Percentiles rank a stretch among this genome's conserved stretches.
Evolutionary conservation across 495 filamentous ascomycete species (phyloP).

Genomic region (Aspergillus saccharolyticus): DNA sequence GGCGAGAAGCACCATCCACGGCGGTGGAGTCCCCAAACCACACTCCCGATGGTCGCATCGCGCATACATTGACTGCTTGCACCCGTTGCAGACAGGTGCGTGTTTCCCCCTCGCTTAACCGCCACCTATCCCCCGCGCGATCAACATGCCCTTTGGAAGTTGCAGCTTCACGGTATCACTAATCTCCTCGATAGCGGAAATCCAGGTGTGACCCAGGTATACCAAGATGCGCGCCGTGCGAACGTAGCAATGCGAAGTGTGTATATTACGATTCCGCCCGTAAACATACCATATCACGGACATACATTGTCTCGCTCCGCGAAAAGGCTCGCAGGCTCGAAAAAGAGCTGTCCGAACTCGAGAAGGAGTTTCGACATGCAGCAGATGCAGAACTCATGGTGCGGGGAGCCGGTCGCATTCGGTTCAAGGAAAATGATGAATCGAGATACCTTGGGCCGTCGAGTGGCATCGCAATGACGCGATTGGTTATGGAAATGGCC

Average conservation of each 20-base stretch:
- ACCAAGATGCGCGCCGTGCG: slow-evolving; percentile 87
- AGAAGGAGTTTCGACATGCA: slow-evolving; percentile 61
- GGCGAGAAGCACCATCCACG: slow-evolving; percentile 19
- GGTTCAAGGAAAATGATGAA: slow-evolving; percentile 74
- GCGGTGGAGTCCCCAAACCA: slow-evolving; percentile 24
- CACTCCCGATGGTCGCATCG: slow-evolving; percentile 49
- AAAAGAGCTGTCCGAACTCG: slow-evolving; percentile 58
- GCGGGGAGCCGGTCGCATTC: slow-evolving; percentile 74
- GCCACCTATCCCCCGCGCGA: neutral
- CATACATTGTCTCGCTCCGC: slow-evolving; percentile 83
- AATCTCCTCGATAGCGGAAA: slow-evolving; percentile 59
- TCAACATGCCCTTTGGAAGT: neutral
- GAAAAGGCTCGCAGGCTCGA: slow-evolving; percentile 75
- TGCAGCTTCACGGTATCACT: neutral
- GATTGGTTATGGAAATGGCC: slow-evolving; percentile 89
- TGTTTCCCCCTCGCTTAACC: neutral
- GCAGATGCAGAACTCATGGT: slow-evolving; percentile 75
- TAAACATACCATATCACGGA: slow-evolving; percentile 68
- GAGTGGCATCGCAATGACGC: slow-evolving; percentile 89
- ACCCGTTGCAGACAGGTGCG: slow-evolving; percentile 80
- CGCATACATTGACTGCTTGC: slow-evolving; percentile 83
- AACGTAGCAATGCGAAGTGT: slow-evolving; percentile 80
- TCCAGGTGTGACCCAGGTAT: slow-evolving; percentile 89
- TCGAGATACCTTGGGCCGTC: slow-evolving; percentile 85
- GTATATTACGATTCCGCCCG: slow-evolving; percentile 89